Percentiles rank a stretch among this genome's conserved stretches.
Evolutionary conservation across 495 filamentous ascomycete species (phyloP).

Genomic region (Neohortaea acidophila): DNA sequence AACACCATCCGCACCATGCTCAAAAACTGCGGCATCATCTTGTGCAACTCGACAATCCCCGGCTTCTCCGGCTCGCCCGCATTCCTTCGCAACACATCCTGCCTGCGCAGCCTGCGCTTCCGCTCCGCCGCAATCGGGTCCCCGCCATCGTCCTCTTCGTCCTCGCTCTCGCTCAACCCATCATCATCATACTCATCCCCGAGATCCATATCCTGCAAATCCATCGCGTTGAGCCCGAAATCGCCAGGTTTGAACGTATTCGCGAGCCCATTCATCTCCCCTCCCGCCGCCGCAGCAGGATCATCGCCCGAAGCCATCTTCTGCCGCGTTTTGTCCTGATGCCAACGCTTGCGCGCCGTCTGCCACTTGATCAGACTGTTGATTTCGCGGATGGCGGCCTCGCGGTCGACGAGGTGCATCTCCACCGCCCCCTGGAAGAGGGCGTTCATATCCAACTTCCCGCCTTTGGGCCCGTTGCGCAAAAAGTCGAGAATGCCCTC

Average conservation of each 20-base stretch:
- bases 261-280: conserved; percentile 3
- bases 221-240: conserved; percentile 74
- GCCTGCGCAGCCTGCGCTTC: conserved; percentile 52
- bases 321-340: conserved; percentile 89
- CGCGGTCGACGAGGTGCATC: conserved; percentile 48
- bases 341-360: conserved; percentile 87
- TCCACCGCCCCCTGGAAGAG: conserved; percentile 66
- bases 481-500: conserved; percentile 94
- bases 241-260: conserved; percentile 15
- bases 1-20: conserved; percentile 74
- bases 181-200: conserved; percentile 59
- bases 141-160: conserved; percentile 41
- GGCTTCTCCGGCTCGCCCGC: conserved; percentile 90
- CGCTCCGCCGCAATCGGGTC: conserved; percentile 83
- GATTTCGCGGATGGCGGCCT: conserved; percentile 63
- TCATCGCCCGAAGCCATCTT: conserved; percentile 89
- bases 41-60: conserved; percentile 56
- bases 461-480: conserved; percentile 65
- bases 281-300: neutral
- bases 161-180: conserved; percentile 44
- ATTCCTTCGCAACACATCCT: conserved; percentile 62
- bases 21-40: conserved; percentile 64
- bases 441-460: conserved; percentile 83
- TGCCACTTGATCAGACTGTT: conserved; percentile 83
- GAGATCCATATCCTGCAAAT: conserved; percentile 62